Base-by-base conservation (phyloP, 1,284 basidiomycete genomes). In the Moesziomyces antarcticus region DNA sequence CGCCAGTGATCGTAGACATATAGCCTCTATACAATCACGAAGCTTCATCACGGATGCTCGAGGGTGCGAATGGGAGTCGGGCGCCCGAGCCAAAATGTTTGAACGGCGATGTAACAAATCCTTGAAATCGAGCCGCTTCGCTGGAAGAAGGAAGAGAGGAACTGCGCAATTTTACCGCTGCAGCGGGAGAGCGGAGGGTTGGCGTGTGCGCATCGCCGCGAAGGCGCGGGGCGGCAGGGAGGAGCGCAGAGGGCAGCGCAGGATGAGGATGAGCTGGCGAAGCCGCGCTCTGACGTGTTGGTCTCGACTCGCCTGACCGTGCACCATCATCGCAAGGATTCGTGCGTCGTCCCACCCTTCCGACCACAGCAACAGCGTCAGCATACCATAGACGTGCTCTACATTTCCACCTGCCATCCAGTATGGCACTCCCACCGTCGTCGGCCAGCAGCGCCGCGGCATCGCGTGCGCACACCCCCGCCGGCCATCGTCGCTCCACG, bases 1-100 rank as follows among this genome's bases (percentile, higher is more conserved):
- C 73, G 3, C 73, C 73, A 24, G 52, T 75, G 3, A 25, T 75
- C n/a, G 68, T 75, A 9, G 64, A 71, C 13, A 44, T 62, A 1
- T 67, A 51, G 30, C 30, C 30, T 33, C 30, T 11, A 13, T 13
- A 8, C 30, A 58, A 22, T 22, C 16, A 25, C 30, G 30, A 33
- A 33, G 0, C 30, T 11, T 33, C 30, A 33, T 11, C 30, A 33
- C 30, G 10, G 8, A 11, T 33, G 30, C 30, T 13, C 30, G 13
- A 33, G 30, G 13, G 30, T 33, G 25, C 13, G 11, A 11, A 33
- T 11, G 10, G 11, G 30, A 33, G 30, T 13, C 30, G 11, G 30
- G 10, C 30, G 30, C 30, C 30, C 10, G 1, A 33, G 30, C 30
- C 11, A 13, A 13, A 13, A 33, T 33, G 11, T 33, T 33, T 13